These are phyloP conservation scores for Suhomyces maxii DNA, from an alignment of 1,139 yeast genomes.

Conservation along the genomic window DNA sequence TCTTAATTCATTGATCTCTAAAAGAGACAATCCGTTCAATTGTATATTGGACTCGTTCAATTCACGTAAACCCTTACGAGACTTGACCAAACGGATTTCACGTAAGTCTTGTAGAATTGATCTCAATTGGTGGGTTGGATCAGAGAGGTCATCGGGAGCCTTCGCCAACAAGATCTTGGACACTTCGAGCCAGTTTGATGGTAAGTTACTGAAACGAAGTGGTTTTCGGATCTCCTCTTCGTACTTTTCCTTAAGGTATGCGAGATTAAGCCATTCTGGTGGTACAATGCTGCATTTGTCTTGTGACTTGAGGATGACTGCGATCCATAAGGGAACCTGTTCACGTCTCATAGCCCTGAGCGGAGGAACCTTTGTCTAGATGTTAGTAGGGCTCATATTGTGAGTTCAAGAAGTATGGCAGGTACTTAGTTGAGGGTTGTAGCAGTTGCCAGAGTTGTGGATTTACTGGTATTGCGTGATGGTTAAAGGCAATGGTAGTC, in stretches of 20 bases:
- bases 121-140: slow-evolving; percentile 63
- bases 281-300: slow-evolving; percentile 82
- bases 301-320: slow-evolving; percentile 77
- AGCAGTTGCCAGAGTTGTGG: neutral
- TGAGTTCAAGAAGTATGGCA: neutral
- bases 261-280: slow-evolving; percentile 79
- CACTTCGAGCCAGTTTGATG: slow-evolving; percentile 86
- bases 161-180: slow-evolving; percentile 64
- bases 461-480: too few species aligned
- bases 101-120: slow-evolving; percentile 78
- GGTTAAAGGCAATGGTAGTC: too few species aligned
- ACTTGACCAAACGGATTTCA: slow-evolving; percentile 79
- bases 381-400: slow-evolving; percentile 3
- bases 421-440: neutral
- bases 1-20: slow-evolving; percentile 87
- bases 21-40: slow-evolving; percentile 74
- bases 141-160: slow-evolving; percentile 76
- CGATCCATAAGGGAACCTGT: slow-evolving; percentile 85
- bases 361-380: slow-evolving; percentile 47
- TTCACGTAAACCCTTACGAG: slow-evolving; percentile 73
- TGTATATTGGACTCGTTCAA: slow-evolving; percentile 83
- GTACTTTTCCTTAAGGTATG: slow-evolving; percentile 55
- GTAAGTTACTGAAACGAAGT: slow-evolving; percentile 66
- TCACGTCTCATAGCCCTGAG: slow-evolving; percentile 70
- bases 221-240: slow-evolving; percentile 66